phyloP scores from a whole-genome alignment of 2,329 filamentous ascomycete species.

The Acephala macrosclerotiorum region DNA sequence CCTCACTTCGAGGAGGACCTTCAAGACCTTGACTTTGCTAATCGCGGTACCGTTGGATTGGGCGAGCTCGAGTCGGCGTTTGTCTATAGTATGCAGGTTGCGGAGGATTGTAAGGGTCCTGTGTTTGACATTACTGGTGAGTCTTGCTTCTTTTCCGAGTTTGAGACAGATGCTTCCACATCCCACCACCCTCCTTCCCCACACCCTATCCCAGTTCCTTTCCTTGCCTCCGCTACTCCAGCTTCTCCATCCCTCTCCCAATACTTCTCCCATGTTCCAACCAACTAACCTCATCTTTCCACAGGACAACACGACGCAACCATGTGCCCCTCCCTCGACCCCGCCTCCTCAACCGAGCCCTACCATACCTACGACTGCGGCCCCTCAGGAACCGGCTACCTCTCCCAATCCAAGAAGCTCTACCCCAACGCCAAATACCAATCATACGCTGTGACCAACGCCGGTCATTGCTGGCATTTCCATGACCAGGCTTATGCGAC shows the following conservation, averaged over 20 bases:
- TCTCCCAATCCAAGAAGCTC: background rate
- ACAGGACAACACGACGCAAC: constrained; percentile 5
- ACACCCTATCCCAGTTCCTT: too few species aligned
- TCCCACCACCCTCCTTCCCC: too few species aligned
- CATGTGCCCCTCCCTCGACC: background rate
- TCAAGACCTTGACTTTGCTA: constrained; percentile 20
- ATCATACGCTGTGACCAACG: background rate
- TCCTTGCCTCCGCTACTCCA: background rate
- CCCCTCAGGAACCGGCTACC: too few species aligned
- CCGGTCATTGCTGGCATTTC: constrained; percentile 28
- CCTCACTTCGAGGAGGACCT: constrained; percentile 19
- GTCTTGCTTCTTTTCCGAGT: too few species aligned
- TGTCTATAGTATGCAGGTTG: background rate
- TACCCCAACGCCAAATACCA: background rate
- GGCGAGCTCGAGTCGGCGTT: constrained; percentile 29
- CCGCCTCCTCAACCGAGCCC: background rate
- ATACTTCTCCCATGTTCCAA: too few species aligned
- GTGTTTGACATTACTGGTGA: constrained; percentile 5
- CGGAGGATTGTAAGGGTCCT: background rate
- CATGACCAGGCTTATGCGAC: constrained; percentile 18
- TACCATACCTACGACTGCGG: constrained; percentile 6
- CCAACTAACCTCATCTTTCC: background rate
- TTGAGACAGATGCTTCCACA: too few species aligned
- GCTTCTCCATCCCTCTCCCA: background rate
- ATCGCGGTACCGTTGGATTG: constrained; percentile 28